A percentile compares a stretch with the other conserved stretches of the same genome.
Evolutionary conservation across 2,329 filamentous ascomycete species (phyloP).

Genomic region (Neopestalotiopsis rosae): DNA sequence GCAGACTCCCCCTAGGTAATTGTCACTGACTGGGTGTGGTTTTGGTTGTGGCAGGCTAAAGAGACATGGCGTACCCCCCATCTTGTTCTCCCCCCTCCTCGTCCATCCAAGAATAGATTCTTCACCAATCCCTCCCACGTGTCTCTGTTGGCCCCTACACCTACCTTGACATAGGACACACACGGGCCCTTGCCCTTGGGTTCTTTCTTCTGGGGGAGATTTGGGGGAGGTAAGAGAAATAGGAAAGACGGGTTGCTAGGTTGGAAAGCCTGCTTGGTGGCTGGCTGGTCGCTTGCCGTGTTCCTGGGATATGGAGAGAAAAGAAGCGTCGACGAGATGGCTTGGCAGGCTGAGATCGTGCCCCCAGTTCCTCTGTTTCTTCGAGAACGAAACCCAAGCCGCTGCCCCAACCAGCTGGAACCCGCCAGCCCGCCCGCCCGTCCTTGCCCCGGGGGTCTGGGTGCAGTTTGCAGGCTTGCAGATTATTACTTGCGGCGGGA

Average conservation of each 20-base stretch:
- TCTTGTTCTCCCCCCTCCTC: not conserved
- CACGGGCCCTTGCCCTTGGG: not conserved
- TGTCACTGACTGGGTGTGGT: not conserved
- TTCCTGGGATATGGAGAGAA: not conserved
- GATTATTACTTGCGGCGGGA: not conserved
- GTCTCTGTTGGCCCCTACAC: not conserved
- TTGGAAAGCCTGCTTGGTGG: not conserved
- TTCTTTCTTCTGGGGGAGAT: slow-evolving; percentile 2
- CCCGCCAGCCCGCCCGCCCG: not conserved
- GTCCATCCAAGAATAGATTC: slow-evolving; percentile 19
- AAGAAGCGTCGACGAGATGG: not conserved
- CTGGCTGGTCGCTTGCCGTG: not conserved
- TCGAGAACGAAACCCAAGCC: not conserved
- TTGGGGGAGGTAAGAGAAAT: not conserved
- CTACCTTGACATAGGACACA: no score
- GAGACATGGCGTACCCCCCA: not conserved
- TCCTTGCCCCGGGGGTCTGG: not conserved
- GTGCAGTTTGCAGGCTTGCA: not conserved
- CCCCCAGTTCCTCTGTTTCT: not conserved
- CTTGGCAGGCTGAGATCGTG: not conserved
- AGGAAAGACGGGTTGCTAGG: not conserved
- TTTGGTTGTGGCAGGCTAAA: slow-evolving; percentile 6
- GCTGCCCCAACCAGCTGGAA: not conserved
- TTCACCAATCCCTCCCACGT: slow-evolving; percentile 8
- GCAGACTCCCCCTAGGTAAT: not conserved